Conservation (phyloP, 2,329 filamentous ascomycete species). For the Microcyclospora pomicola region DNA sequence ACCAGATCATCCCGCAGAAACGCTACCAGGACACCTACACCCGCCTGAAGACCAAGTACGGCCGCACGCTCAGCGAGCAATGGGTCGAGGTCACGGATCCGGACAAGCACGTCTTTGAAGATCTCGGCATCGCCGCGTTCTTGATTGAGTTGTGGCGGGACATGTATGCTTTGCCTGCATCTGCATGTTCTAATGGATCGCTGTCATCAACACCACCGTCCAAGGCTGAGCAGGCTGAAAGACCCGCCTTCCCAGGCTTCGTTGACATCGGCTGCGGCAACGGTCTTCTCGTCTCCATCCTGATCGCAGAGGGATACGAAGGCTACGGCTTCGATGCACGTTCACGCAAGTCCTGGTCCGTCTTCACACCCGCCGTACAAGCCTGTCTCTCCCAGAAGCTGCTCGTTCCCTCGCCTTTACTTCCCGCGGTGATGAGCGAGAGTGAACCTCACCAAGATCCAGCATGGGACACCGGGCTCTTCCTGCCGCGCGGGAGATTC, state of each 20-base stretch:
- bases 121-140: conserved; percentile 80
- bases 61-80: conserved; percentile 49
- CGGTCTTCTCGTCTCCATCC: conserved; percentile 72
- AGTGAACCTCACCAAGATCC: conserved; percentile 22
- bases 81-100: conserved; percentile 87
- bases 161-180: conserved; percentile 47
- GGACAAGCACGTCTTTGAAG: conserved; percentile 87
- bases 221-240: conserved; percentile 3
- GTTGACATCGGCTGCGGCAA: conserved; percentile 96
- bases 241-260: conserved; percentile 61
- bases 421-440: background rate
- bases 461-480: conserved; percentile 44
- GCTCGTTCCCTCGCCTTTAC: conserved; percentile 38
- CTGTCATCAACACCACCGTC: background rate
- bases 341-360: conserved; percentile 69
- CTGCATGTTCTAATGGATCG: background rate
- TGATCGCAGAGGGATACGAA: conserved; percentile 63
- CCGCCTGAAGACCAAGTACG: conserved; percentile 65
- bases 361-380: conserved; percentile 44
- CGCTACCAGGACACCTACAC: conserved; percentile 72
- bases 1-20: conserved; percentile 63
- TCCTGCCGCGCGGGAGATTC: conserved; percentile 57
- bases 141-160: conserved; percentile 79
- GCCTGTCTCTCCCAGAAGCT: conserved; percentile 44
- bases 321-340: conserved; percentile 91